Evolutionary conservation across 495 filamentous ascomycete genomes (phyloP), one percentile per base, ranked within the genome.

Genomic region (Elasticomyces elasticus): DNA sequence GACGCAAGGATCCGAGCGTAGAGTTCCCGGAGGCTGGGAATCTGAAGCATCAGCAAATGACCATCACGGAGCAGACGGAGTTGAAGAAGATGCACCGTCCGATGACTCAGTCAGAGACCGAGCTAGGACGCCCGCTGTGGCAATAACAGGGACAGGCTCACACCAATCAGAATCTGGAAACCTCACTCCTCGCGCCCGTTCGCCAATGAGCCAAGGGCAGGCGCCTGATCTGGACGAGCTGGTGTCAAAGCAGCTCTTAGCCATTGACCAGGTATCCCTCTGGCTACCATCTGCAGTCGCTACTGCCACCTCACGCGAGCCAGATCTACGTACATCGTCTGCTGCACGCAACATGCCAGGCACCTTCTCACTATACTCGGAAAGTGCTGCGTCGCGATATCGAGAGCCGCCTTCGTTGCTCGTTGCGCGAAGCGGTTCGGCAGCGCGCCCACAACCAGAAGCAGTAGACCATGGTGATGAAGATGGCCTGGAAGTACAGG

Each of bases 361-460:
- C 0, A 64, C 68, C 0, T 72, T 72, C 54, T 72, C 69, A 0
- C 48, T 53, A 23, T 71, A 72, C 47, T 63, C 68, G 7, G 57
- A 63, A 9, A 26, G 26, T 12, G 31, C 56, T 3, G 30, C 43
- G 20, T 57, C 55, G 11, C 20, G 56, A 52, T 15, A 30, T 22
- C 20, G 19, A 33, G 19, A 10, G 22, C 55, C 1, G 22, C 23
- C 19, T 58, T 13, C 22, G 22, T 25, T 44, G 23, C 5, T 28
- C 27, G 4, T 4, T 24, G 25, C 7, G 11, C 7, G 5, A 5
- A 15, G 13, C 5, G 4, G 35, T 13, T 5, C 35, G 5, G 35
- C 13, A 13, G 13, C 5, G 15, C 5, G 13, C 4, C 19, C 35
- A 40, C 35, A 40, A 17, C 35, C 35, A 17, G 35, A n/a, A 13